Conservation (phyloP, 306 rosid species). For the Heteromeles arbutifolia region DNA sequence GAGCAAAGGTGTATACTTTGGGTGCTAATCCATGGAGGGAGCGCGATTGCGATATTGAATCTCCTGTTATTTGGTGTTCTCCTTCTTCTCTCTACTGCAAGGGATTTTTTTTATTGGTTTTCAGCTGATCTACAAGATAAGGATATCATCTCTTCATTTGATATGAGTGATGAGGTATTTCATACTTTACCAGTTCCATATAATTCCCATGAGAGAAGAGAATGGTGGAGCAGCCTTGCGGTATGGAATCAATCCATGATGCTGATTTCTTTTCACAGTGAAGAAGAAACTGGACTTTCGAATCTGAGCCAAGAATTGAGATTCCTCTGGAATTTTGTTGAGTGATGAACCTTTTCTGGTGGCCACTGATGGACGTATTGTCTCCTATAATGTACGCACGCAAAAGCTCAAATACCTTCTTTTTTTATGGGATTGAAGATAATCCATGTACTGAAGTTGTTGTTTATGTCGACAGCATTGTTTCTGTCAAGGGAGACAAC, state of each 20-base stretch:
- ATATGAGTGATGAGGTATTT: not conserved
- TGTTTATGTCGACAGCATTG: not conserved
- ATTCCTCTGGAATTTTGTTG: not conserved
- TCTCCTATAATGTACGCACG: not conserved
- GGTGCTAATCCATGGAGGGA: not conserved
- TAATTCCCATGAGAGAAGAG: too few relatives aligned
- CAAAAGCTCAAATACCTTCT: not conserved
- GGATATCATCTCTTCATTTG: not conserved
- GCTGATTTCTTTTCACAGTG: not conserved
- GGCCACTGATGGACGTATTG: not conserved
- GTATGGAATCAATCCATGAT: not conserved
- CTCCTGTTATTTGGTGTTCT: not conserved
- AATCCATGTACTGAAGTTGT: not conserved
- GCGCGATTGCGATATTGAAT: not conserved
- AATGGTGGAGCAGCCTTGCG: not conserved
- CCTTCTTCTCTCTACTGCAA: not conserved
- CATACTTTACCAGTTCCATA: not conserved
- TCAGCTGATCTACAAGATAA: not conserved
- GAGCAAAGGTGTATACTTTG: not conserved
- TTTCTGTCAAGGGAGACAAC: not conserved
- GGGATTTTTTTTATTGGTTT: not conserved
- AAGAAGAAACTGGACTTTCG: not conserved
- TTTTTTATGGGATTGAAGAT: not conserved
- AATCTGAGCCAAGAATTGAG: not conserved
- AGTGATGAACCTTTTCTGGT: not conserved